These are phyloP conservation scores for Verticillium dahliae DNA, from an alignment of 2,329 filamentous ascomycete species.

Conservation along the genomic window DNA sequence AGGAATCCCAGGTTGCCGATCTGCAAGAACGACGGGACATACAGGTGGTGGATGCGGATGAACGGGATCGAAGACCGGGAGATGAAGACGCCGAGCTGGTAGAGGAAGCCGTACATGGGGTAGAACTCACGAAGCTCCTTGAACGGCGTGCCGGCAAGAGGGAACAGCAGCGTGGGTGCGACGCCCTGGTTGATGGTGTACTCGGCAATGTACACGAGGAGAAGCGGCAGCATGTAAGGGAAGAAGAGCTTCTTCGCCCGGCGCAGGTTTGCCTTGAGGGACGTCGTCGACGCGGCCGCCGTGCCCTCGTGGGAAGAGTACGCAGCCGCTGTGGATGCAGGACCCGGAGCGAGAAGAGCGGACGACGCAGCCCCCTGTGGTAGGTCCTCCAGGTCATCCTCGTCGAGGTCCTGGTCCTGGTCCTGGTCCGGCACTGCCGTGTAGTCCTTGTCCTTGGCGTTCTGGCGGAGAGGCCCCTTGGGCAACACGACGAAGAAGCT, in stretches of 20 bases:
- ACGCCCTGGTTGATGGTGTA: constrained; percentile 98
- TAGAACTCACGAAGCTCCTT: constrained; percentile 80
- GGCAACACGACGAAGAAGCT: constrained; percentile 84
- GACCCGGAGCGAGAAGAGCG: constrained; percentile 40
- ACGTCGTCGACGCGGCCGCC: constrained; percentile 19
- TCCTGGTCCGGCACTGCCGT: constrained; percentile 40
- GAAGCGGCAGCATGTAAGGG: constrained; percentile 79
- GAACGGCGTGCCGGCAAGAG: constrained; percentile 70
- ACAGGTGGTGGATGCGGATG: constrained; percentile 72
- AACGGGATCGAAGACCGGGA: constrained; percentile 89
- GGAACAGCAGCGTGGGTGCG: constrained; percentile 82
- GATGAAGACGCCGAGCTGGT: constrained; percentile 92
- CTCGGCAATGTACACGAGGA: constrained; percentile 91
- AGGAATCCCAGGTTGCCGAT: constrained; percentile 70
- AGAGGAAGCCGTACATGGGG: constrained; percentile 88
- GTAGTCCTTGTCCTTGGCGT: constrained; percentile 42
- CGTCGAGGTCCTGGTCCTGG: constrained; percentile 25
- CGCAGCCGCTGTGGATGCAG: constrained; percentile 30
- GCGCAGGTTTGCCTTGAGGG: constrained; percentile 47
- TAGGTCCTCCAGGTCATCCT: constrained; percentile 26
- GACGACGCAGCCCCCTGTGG: constrained; percentile 35
- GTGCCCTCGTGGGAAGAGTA: constrained; percentile 23
- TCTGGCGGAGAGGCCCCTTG: constrained; percentile 51
- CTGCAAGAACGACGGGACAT: constrained; percentile 77
- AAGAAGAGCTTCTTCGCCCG: constrained; percentile 67